Percentiles rank a stretch among this genome's conserved stretches.
phyloP scores from a whole-genome alignment of 495 filamentous ascomycete species.

The Hypoxylon perforatum region DNA sequence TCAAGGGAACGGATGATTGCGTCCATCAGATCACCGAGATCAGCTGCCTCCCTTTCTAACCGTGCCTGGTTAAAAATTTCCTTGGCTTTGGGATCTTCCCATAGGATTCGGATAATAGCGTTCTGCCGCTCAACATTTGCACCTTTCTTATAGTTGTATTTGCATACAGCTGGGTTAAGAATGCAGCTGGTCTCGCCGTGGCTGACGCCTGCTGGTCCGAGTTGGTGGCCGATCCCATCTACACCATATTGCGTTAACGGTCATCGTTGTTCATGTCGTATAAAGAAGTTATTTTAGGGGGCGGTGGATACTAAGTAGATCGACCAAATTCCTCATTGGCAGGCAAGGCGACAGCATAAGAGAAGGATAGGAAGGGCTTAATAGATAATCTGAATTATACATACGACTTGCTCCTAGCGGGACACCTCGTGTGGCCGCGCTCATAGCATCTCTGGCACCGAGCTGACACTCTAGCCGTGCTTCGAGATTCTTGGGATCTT shows the following conservation, averaged over 20 bases:
- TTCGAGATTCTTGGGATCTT: slow-evolving; percentile 53
- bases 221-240: slow-evolving; percentile 71
- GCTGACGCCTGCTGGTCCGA: slow-evolving; percentile 70
- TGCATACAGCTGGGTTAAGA: slow-evolving; percentile 69
- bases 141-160: slow-evolving; percentile 62
- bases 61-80: slow-evolving; percentile 54
- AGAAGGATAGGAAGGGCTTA: not conserved
- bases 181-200: slow-evolving; percentile 74
- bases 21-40: slow-evolving; percentile 67
- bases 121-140: slow-evolving; percentile 62
- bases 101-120: slow-evolving; percentile 56
- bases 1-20: slow-evolving; percentile 65
- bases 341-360: not conserved
- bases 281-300: not conserved
- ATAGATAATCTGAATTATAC: slow-evolving; percentile 9
- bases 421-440: slow-evolving; percentile 58
- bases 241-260: slow-evolving; percentile 7
- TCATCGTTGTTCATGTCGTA: not conserved
- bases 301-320: not conserved
- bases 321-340: not conserved
- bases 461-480: slow-evolving; percentile 63
- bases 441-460: slow-evolving; percentile 68
- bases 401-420: slow-evolving; percentile 65
- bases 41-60: slow-evolving; percentile 48
- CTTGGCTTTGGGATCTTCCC: slow-evolving; percentile 52